Base-by-base conservation (phyloP, 225 moss, liverwort and hornwort genomes). In the Polytrichum formosum region DNA sequence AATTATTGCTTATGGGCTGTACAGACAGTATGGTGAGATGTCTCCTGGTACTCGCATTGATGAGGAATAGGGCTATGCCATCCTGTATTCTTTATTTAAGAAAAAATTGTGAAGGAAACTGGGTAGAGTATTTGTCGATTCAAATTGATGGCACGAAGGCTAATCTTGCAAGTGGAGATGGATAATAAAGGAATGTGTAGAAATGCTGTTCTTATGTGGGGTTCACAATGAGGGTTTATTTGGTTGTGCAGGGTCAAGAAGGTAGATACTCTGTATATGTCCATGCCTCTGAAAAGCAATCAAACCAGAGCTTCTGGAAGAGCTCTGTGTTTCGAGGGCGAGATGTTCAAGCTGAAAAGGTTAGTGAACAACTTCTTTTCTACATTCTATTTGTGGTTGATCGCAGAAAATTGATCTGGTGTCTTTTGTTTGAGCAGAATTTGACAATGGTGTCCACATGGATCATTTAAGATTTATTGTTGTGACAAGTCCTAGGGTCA, bases 261-360 rank as follows among this genome's bases (percentile, higher is more conserved):
- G 84, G 73, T 46, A 76, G 71, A 72, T 96, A 87, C 63, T 78
- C 91, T 20, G 78, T 93, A 18, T 93, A 93, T 67, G 83, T 93
- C 18, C 93, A 96, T 64, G 90, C 93, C 22, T 96, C 96, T 55
- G 82, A 74, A 71, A 75, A 78, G 22, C 73, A 65, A 23, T 46
- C 22, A 6, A 23, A 75, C 30, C 77, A 84, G 66, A 85, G 72
- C 16, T 25, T 76, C 7, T 87, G 90, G 80, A 89, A 68, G 25
- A 91, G 87, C 76, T 66, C 2, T 56, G 81, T 89, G n/a, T 96
- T 96, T 70, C 72, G 35, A 56, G 86, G 74, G 37, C 82, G 91
- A 55, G 91, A 90, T 29, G 78, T 96, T 58, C 91, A 83, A 68
- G 76, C 91, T 75, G 65, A 84, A 61, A 70, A 89, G 90, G 96